phyloP scores from a whole-genome alignment of 2,329 filamentous ascomycete species.

The Pyricularia pennisetigena region DNA sequence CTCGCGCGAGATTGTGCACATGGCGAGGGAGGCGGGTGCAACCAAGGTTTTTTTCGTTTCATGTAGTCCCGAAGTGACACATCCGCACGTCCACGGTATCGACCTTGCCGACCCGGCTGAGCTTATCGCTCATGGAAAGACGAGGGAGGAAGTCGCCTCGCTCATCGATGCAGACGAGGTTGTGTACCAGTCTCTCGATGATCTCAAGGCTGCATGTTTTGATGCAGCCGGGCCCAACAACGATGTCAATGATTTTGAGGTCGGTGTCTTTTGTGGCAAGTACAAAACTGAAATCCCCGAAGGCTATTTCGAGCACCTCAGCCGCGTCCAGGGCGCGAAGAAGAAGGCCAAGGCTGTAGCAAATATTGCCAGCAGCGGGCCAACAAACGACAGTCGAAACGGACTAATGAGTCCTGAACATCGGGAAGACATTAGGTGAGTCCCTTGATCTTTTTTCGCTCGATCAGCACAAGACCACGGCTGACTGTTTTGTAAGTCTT shows the following conservation, averaged over 20 bases:
- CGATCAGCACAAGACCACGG: too few species aligned
- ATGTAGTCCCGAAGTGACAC: conserved; percentile 72
- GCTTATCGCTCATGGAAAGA: conserved; percentile 17
- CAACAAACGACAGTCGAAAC: background rate
- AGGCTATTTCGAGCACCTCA: conserved; percentile 75
- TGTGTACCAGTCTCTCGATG: conserved; percentile 51
- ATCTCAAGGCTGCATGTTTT: conserved; percentile 70
- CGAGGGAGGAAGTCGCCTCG: conserved; percentile 29
- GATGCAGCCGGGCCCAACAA: conserved; percentile 53
- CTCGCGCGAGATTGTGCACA: conserved; percentile 42
- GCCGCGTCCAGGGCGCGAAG: conserved; percentile 60
- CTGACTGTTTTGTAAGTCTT: background rate
- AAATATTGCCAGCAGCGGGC: background rate
- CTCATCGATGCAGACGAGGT: conserved; percentile 41
- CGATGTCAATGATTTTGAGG: conserved; percentile 60
- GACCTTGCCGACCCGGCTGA: conserved; percentile 26
- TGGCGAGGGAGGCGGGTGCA: conserved; percentile 9
- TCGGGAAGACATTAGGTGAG: conserved; percentile 9
- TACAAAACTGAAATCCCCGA: conserved; percentile 74
- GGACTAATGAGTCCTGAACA: conserved; percentile 1
- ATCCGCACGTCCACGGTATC: conserved; percentile 63
- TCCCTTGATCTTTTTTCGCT: background rate
- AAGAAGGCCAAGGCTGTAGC: conserved; percentile 8
- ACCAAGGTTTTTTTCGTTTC: conserved; percentile 63
- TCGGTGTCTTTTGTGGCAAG: conserved; percentile 83